Percentiles rank a stretch among this genome's conserved stretches.
Conservation (phyloP, 1,284 basidiomycete genomes). For the Cryptococcus hybrid region DNA sequence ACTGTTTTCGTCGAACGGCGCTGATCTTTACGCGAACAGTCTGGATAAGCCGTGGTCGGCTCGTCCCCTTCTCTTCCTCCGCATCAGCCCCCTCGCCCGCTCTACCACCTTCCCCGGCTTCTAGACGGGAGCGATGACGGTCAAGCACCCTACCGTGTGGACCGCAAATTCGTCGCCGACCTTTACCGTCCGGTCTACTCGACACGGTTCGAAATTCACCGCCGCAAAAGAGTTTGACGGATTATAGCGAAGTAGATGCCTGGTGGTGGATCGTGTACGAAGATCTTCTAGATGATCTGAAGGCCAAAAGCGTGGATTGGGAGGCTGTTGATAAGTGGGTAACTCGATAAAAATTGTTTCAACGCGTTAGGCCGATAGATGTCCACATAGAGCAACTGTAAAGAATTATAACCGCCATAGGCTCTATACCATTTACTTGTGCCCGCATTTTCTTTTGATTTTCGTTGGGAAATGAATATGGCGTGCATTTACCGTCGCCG, state of each 20-base stretch:
- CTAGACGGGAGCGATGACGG: background rate
- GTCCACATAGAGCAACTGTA: too few relatives aligned
- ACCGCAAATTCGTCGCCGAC: slow-evolving; percentile 1
- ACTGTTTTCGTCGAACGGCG: background rate
- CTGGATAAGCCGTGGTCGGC: slow-evolving; percentile 49
- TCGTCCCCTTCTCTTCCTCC: slow-evolving; percentile 17
- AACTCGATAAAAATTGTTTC: slow-evolving; percentile 5
- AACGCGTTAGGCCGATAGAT: too few relatives aligned
- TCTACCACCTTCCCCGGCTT: slow-evolving; percentile 7
- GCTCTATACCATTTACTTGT: too few relatives aligned
- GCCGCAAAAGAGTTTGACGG: slow-evolving; percentile 34
- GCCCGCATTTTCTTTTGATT: too few relatives aligned
- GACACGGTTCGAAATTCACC: slow-evolving; percentile 24
- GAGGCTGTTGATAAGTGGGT: slow-evolving; percentile 35
- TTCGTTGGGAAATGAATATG: too few relatives aligned
- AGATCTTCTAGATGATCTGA: slow-evolving; percentile 37
- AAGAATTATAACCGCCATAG: too few relatives aligned
- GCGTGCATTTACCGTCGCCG: too few relatives aligned
- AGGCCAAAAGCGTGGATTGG: slow-evolving; percentile 32
- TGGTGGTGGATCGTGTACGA: slow-evolving; percentile 52
- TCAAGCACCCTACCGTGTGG: background rate
- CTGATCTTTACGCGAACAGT: slow-evolving; percentile 17
- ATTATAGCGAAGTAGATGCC: slow-evolving; percentile 40
- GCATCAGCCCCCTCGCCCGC: slow-evolving; percentile 1
- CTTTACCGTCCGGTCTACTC: slow-evolving; percentile 28